Evolutionary conservation across 1,284 basidiomycete species (phyloP).

Genomic region (Inonotus hispidus): DNA sequence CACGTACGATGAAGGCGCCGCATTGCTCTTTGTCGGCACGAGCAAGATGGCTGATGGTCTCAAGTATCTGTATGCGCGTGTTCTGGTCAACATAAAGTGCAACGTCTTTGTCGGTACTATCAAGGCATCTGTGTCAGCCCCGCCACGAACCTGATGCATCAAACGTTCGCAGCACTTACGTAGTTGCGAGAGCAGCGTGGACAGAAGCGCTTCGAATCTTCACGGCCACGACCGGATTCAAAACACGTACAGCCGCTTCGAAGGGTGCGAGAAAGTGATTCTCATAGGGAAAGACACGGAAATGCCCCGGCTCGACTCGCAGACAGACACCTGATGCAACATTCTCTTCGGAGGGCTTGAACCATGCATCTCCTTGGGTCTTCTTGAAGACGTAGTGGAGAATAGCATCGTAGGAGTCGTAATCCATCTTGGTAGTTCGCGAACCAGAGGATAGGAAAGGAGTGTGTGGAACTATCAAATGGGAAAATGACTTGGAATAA

Average conservation of each 20-base stretch:
- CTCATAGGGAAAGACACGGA: constrained; percentile 69
- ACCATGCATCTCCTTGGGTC: constrained; percentile 72
- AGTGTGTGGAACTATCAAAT: neutral
- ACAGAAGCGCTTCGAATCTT: constrained; percentile 78
- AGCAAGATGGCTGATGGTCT: constrained; percentile 56
- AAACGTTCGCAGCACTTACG: constrained; percentile 41
- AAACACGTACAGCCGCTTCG: constrained; percentile 59
- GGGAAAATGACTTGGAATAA: neutral
- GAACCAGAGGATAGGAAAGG: neutral
- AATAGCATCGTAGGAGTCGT: constrained; percentile 68
- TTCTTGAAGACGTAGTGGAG: constrained; percentile 61
- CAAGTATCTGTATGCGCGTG: constrained; percentile 62
- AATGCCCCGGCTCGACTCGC: constrained; percentile 53
- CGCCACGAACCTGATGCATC: neutral
- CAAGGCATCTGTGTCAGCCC: neutral
- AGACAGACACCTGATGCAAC: constrained; percentile 65
- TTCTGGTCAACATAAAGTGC: constrained; percentile 28
- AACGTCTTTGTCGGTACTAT: constrained; percentile 16
- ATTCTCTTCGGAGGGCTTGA: constrained; percentile 69
- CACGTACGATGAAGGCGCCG: constrained; percentile 70
- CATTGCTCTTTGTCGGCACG: constrained; percentile 78
- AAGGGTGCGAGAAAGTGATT: constrained; percentile 55
- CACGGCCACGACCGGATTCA: constrained; percentile 79
- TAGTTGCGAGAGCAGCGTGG: constrained; percentile 63
- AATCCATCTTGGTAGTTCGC: constrained; percentile 45